Evolutionary conservation across 2,329 filamentous ascomycete species (phyloP).

Genomic region (Tolypocladium ophioglossoides): DNA sequence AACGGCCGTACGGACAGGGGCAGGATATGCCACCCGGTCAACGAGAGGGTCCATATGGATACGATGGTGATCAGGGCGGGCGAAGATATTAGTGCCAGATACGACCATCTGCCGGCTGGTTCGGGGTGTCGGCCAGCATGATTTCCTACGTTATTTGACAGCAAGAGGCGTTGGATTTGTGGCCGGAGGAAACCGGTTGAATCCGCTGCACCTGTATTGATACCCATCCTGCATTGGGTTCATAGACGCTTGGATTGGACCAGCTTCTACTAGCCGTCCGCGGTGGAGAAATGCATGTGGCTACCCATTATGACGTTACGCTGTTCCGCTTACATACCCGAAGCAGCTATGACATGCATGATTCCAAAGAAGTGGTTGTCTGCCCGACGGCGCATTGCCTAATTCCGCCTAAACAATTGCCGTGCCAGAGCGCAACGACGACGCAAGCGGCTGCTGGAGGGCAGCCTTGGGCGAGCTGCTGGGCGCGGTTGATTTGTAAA

Average conservation of each 20-base stretch:
- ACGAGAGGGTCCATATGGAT: constrained; percentile 20
- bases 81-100: constrained; percentile 4
- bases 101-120: not conserved
- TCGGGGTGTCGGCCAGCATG: not conserved
- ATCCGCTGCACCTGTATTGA: not conserved
- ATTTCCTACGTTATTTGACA: not conserved
- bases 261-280: not conserved
- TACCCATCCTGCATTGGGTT: not conserved
- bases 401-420: not conserved
- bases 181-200: not conserved
- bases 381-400: not conserved
- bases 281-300: not conserved
- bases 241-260: not conserved
- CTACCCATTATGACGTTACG: not conserved
- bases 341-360: not conserved
- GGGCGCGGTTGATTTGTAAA: not conserved
- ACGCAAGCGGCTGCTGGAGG: not conserved
- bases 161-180: not conserved
- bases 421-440: not conserved
- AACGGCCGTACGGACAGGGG: not conserved
- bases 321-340: not conserved
- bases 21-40: constrained; percentile 9
- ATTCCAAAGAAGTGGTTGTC: not conserved
- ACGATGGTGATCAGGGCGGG: constrained; percentile 23
- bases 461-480: not conserved